Evolutionary conservation across 768 basidiomycete species (phyloP).

Genomic region (Suillus subaureus): DNA sequence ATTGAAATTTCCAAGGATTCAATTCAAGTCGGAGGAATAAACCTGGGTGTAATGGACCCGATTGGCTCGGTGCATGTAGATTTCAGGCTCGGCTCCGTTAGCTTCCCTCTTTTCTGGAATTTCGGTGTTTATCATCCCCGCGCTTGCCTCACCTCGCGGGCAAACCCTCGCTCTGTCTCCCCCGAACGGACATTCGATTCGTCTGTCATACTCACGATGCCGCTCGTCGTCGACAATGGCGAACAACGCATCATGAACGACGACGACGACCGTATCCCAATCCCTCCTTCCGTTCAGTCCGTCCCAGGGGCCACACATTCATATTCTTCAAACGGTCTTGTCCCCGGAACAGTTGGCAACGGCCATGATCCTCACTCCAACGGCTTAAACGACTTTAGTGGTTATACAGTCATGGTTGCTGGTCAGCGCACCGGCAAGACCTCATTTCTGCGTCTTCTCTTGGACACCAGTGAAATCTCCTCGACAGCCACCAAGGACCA

Average conservation of each 20-base stretch:
- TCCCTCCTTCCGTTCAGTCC: slow-evolving; percentile 29
- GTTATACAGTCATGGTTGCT: slow-evolving; percentile 77
- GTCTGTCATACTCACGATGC: slow-evolving; percentile 32
- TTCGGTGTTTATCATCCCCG: slow-evolving; percentile 60
- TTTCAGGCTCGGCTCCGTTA: slow-evolving; percentile 48
- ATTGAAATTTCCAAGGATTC: slow-evolving; percentile 6
- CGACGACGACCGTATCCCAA: slow-evolving; percentile 34
- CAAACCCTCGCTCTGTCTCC: slow-evolving; percentile 45
- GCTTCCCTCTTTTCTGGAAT: slow-evolving; percentile 46
- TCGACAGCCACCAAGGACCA: slow-evolving; percentile 68
- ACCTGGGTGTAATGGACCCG: slow-evolving; percentile 41
- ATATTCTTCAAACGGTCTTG: slow-evolving; percentile 30
- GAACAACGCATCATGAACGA: slow-evolving; percentile 54
- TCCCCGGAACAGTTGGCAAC: slow-evolving; percentile 30
- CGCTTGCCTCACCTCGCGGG: slow-evolving; percentile 64
- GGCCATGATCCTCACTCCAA: slow-evolving; percentile 25
- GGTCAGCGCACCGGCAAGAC: slow-evolving; percentile 86
- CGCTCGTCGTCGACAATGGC: slow-evolving; percentile 60
- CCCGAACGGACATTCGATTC: slow-evolving; percentile 52
- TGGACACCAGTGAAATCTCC: slow-evolving; percentile 77
- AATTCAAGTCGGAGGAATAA: slow-evolving; percentile 8
- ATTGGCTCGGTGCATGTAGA: slow-evolving; percentile 64
- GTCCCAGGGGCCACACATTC: slow-evolving; percentile 24
- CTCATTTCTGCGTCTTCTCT: slow-evolving; percentile 80
- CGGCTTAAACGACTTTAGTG: slow-evolving; percentile 29